Evolutionary conservation across 148 eudicot genomes (phyloP).

Genomic region (Diospyros kaki): DNA sequence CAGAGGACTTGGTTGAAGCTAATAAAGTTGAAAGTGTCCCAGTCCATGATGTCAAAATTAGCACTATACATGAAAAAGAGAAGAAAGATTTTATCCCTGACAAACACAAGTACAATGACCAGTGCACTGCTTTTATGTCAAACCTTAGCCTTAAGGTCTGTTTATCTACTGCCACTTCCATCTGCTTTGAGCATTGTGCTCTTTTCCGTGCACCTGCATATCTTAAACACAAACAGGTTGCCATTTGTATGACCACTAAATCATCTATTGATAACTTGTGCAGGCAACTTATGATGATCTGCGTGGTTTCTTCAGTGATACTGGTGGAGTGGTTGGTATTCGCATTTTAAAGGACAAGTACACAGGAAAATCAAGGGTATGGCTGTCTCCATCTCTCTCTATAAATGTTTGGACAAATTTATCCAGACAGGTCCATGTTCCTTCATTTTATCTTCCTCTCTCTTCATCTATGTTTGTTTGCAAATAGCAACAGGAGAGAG

Average conservation of each 20-base stretch:
- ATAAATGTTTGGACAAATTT: not conserved
- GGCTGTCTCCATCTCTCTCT: constrained; percentile 14
- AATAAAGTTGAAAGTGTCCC: constrained; percentile 27
- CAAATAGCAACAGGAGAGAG: not conserved
- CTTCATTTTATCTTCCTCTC: not conserved
- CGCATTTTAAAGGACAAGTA: constrained; percentile 71
- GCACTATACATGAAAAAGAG: constrained; percentile 26
- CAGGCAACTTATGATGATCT: constrained; percentile 69
- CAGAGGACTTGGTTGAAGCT: constrained; percentile 24
- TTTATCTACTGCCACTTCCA: constrained; percentile 5
- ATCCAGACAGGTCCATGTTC: not conserved
- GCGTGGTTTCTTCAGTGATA: constrained; percentile 68
- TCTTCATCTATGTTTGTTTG: not conserved
- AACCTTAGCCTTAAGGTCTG: constrained; percentile 64
- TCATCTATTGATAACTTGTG: constrained; percentile 21
- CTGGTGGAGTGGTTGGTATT: constrained; percentile 75
- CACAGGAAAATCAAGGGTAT: constrained; percentile 85
- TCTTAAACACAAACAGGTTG: not conserved
- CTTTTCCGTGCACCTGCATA: not conserved
- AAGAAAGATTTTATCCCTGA: constrained; percentile 27
- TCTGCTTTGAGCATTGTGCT: not conserved
- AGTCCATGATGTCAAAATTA: constrained; percentile 25
- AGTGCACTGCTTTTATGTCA: constrained; percentile 88
- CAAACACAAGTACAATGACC: constrained; percentile 57
- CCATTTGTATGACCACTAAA: constrained; percentile 1